phyloP scores from a whole-genome alignment of 768 basidiomycete genomes.

The Agaricus sinodeliciosus region DNA sequence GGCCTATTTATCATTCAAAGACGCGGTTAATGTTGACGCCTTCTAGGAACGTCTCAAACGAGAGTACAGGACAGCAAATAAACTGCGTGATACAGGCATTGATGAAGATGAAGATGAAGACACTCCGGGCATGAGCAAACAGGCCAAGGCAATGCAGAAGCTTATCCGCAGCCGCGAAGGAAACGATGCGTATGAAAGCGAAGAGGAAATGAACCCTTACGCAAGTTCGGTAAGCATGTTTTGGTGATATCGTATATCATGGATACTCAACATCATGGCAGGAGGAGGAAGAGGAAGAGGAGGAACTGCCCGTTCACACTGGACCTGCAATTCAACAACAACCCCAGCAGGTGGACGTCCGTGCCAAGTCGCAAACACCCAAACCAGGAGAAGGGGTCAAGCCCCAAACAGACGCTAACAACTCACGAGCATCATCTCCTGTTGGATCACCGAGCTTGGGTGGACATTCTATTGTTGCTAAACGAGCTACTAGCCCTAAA shows the following conservation, averaged over 20 bases:
- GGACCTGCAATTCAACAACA: conserved; percentile 43
- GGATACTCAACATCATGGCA: conserved; percentile 17
- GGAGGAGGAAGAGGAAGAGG: conserved; percentile 74
- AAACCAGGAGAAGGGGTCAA: conserved; percentile 27
- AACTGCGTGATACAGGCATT: conserved; percentile 58
- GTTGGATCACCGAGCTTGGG: conserved; percentile 48
- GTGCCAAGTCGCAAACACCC: conserved; percentile 40
- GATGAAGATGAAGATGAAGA: conserved; percentile 73
- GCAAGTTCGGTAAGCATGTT: conserved; percentile 56
- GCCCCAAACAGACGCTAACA: conserved; percentile 22
- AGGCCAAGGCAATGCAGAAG: conserved; percentile 80
- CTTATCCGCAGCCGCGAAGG: conserved; percentile 81
- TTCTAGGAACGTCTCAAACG: conserved; percentile 75
- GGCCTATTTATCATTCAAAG: conserved; percentile 13
- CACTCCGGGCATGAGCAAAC: conserved; percentile 45
- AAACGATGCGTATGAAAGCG: conserved; percentile 74
- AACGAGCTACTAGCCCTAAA: conserved; percentile 73
- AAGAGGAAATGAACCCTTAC: conserved; percentile 82
- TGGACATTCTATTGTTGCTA: conserved; percentile 76
- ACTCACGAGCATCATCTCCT: conserved; percentile 59
- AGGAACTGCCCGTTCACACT: conserved; percentile 37
- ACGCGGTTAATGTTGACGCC: conserved; percentile 8
- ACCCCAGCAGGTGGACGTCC: conserved; percentile 32
- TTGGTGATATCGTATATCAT: not conserved
- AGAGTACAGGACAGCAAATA: conserved; percentile 75